These are phyloP conservation scores for Thalassiosira livingstoniorum DNA, from an alignment of 352 stramenopile genomes.

Conservation along the genomic window DNA sequence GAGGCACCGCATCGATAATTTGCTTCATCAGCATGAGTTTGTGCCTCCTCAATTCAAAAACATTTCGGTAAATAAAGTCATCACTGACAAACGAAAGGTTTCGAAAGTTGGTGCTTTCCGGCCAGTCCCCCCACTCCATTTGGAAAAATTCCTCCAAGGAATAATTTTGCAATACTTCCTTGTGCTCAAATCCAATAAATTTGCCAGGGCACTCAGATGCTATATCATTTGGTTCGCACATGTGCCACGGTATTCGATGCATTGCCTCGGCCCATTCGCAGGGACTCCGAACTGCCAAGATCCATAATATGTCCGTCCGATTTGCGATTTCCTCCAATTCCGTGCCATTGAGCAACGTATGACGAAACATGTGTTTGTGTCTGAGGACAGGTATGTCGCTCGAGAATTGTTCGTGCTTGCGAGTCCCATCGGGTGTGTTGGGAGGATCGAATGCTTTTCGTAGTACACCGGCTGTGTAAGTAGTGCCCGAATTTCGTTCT, in stretches of 20 bases:
- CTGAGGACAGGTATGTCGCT: conserved; percentile 35
- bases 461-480: conserved; percentile 37
- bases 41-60: conserved; percentile 54
- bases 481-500: conserved; percentile 51
- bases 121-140: conserved; percentile 56
- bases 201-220: conserved; percentile 21
- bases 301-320: conserved; percentile 50
- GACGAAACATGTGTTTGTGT: conserved; percentile 60
- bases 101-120: conserved; percentile 49
- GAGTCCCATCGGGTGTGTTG: conserved; percentile 25
- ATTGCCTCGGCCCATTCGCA: conserved; percentile 55
- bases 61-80: conserved; percentile 48
- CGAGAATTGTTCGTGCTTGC: conserved; percentile 46
- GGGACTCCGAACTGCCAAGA: conserved; percentile 38
- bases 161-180: conserved; percentile 14
- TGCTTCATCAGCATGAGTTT: conserved; percentile 57
- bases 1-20: conserved; percentile 43
- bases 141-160: conserved; percentile 42
- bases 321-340: conserved; percentile 27
- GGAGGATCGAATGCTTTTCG: conserved; percentile 39
- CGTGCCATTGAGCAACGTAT: conserved; percentile 33
- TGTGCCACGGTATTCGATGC: conserved; percentile 48
- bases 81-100: conserved; percentile 54
- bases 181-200: conserved; percentile 50
- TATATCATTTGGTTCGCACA: conserved; percentile 42